Base-by-base conservation (phyloP, 2,329 filamentous ascomycete species). In the Laburnicola sp. region DNA sequence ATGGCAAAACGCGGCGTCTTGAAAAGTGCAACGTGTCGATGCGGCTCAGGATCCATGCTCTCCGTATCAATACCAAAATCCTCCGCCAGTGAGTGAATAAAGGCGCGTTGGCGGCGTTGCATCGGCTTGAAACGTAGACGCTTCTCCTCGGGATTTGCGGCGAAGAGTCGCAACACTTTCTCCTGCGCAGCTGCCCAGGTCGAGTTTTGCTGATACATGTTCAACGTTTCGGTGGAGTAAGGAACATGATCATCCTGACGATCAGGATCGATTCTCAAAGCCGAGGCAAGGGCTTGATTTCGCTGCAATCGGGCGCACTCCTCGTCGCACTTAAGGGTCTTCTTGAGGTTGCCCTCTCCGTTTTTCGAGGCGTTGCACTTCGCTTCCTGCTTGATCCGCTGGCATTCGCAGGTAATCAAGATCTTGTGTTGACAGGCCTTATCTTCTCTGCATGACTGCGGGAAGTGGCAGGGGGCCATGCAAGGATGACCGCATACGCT, bases 11-110 rank as follows among this genome's bases (percentile, higher is more conserved):
- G 83, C 0, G 87, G 85, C 0, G 88, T 89, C 75, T 97, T 97
- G 76, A 93, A 92, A 27, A 97, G 82, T 48, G 88, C 84, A 10
- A 97, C 91, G 65, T 96, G 91, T 3, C 94, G 86, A 71, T 97
- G 87, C 0, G 92, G 91, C 67, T 97, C 93, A 0, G 87, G 87
- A 68, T 99, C 94, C 71, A 94, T 87, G 64, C 90, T 95, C 72
- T 94, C 88, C 32, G 87, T 91, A 62, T 96, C 89, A 37, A 99
- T 82, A 0, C 91, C 92, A 73, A 91, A 97, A 70, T 97, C 93
- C 59, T 90, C 86, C 0, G 93, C 91, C 0, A 99, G 82, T 2
- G 83, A 80, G 70, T 99, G 94, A 5, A 96, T 68, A 69, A 97
- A 99, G 4, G 86, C 85, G 22, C 94, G 88, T 61, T 96, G 87